These are phyloP conservation scores for Pseudozyma flocculosa DNA, from an alignment of 1,284 basidiomycete species.

Conservation along the genomic window DNA sequence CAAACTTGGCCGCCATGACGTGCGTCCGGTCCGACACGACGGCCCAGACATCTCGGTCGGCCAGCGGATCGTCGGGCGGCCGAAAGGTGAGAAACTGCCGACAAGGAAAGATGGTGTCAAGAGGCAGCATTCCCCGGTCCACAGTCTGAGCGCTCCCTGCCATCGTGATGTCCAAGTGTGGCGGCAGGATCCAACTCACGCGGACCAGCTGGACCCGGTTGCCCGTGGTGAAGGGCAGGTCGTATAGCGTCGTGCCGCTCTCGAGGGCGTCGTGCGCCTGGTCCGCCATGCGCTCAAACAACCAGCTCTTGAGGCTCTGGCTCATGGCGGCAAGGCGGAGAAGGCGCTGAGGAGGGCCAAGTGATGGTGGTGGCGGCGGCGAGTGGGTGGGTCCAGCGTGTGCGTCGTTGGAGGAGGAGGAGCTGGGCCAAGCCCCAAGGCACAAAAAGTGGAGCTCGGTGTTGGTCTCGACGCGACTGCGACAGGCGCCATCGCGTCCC, in stretches of 20 bases:
- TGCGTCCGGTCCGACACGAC: constrained; percentile 27
- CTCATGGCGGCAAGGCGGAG: no score
- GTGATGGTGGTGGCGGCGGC: no score
- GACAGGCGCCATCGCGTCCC: no score
- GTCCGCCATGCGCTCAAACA: constrained; percentile 6
- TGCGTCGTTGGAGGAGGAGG: no score
- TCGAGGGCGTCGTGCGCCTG: constrained; percentile 4
- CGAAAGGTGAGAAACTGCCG: constrained; percentile 21
- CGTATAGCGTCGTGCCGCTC: constrained; percentile 10
- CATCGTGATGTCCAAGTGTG: not conserved
- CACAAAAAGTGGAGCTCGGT: no score
- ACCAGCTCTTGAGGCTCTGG: constrained; percentile 24
- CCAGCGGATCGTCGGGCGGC: not conserved
- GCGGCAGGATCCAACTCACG: not conserved
- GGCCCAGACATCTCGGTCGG: constrained; percentile 11
- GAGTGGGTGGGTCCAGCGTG: no score
- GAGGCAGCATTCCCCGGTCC: no score
- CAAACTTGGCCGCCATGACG: constrained; percentile 21
- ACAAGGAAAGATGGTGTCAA: no score
- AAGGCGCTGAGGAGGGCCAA: no score
- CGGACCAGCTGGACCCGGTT: constrained; percentile 29
- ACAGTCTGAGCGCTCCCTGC: no score
- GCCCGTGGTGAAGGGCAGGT: constrained; percentile 15
- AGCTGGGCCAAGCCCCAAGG: no score
- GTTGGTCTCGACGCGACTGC: no score